Conservation (phyloP, 2,329 filamentous ascomycete genomes). For the Penicillium sp. region DNA sequence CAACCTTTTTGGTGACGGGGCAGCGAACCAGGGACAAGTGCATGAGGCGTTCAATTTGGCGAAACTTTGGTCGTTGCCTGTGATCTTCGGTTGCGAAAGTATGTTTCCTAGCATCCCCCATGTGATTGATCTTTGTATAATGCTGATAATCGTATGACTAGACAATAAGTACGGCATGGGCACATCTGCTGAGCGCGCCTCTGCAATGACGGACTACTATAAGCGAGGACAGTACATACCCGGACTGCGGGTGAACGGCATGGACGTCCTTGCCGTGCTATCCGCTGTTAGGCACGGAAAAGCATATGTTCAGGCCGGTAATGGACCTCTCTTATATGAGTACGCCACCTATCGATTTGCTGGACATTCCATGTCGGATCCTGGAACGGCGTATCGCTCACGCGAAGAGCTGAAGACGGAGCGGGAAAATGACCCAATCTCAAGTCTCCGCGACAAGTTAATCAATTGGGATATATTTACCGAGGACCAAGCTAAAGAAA, state of each 20-base stretch:
- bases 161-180: constrained; percentile 99
- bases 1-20: constrained; percentile 92
- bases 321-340: constrained; percentile 91
- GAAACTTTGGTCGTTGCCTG: constrained; percentile 93
- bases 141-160: constrained; percentile 41
- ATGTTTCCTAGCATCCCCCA: constrained; percentile 56
- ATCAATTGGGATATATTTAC: constrained; percentile 86
- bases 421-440: constrained; percentile 90
- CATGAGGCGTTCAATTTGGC: constrained; percentile 99
- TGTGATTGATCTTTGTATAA: background rate
- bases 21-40: constrained; percentile 96
- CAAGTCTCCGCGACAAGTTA: constrained; percentile 92
- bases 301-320: constrained; percentile 76
- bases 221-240: constrained; percentile 99
- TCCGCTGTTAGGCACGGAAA: constrained; percentile 90
- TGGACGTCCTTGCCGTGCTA: constrained; percentile 96
- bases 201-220: constrained; percentile 97
- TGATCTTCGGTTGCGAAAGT: constrained; percentile 97
- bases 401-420: constrained; percentile 98
- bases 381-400: constrained; percentile 95
- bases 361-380: constrained; percentile 98
- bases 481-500: constrained; percentile 89
- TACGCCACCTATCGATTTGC: constrained; percentile 98
- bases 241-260: constrained; percentile 96
- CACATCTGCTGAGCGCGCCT: constrained; percentile 86